Evolutionary conservation across 257 asterid genomes (phyloP).

Genomic region (Penstemon newberryi): DNA sequence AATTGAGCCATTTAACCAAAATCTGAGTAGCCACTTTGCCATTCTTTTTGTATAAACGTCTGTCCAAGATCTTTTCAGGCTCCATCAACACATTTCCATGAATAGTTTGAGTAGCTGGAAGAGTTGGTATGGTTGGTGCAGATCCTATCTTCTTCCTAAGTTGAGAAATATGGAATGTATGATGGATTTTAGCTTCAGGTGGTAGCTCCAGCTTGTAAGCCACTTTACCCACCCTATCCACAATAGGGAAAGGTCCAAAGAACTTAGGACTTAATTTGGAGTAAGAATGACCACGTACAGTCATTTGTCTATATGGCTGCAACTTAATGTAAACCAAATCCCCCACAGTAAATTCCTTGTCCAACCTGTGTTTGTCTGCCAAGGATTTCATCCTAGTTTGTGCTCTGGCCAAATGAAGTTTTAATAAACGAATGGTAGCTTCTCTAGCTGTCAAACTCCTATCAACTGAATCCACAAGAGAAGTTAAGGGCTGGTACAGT

Average conservation of each 20-base stretch:
- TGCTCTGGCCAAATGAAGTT: background rate
- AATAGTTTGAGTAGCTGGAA: no score
- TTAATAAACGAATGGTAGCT: background rate
- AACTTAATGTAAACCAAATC: background rate
- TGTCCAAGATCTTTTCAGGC: no score
- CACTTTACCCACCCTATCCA: background rate
- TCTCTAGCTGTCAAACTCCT: background rate
- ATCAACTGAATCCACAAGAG: background rate
- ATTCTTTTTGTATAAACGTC: no score
- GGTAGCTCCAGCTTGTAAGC: conserved; percentile 3
- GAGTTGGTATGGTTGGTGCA: background rate
- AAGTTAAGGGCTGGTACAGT: background rate
- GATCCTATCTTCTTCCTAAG: background rate
- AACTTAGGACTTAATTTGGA: background rate
- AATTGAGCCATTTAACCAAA: background rate
- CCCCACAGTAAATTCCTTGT: background rate
- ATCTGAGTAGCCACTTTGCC: background rate
- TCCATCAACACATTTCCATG: background rate
- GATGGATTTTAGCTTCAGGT: background rate
- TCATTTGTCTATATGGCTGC: no score
- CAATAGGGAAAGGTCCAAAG: background rate
- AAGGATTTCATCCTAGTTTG: background rate
- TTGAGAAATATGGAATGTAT: background rate
- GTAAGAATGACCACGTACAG: background rate
- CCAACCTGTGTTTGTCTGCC: background rate